Evolutionary conservation across 202 grass and related monocot species (phyloP).

Genomic region (Zoysia matrella): DNA sequence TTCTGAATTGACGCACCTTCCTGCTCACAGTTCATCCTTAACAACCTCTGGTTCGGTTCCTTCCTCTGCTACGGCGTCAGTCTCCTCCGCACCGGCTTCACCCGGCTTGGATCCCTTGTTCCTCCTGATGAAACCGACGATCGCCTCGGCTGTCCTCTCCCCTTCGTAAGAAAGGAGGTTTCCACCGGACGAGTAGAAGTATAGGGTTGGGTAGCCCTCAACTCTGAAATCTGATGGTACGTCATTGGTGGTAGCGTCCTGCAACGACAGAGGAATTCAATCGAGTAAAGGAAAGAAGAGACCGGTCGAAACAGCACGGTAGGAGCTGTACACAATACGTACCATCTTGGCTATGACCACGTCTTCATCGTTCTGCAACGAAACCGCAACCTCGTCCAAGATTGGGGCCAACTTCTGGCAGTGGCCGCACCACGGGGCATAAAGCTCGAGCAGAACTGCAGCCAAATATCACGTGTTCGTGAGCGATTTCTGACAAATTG

Average conservation of each 20-base stretch:
- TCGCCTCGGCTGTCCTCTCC: conserved; percentile 43
- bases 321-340: conserved; percentile 13
- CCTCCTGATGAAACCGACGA: conserved; percentile 56
- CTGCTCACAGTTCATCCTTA: conserved; percentile 67
- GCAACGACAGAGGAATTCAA: conserved; percentile 16
- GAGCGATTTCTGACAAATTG: neutral
- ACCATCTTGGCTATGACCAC: conserved; percentile 77
- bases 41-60: conserved; percentile 19
- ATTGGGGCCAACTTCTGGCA: conserved; percentile 67
- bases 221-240: conserved; percentile 52
- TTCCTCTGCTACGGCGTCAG: conserved; percentile 12
- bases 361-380: conserved; percentile 55
- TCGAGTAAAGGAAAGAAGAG: neutral
- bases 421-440: conserved; percentile 69
- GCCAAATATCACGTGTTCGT: neutral
- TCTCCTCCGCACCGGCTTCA: neutral
- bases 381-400: conserved; percentile 61
- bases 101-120: conserved; percentile 51
- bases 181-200: conserved; percentile 59
- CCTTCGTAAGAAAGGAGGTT: conserved; percentile 47
- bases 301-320: neutral
- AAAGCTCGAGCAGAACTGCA: conserved; percentile 72
- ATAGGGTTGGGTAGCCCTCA: conserved; percentile 63
- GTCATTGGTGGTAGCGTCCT: conserved; percentile 68
- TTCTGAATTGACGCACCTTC: neutral